Base-by-base conservation (phyloP, 106 monocot genomes). In the Narthecium ossifragum region DNA sequence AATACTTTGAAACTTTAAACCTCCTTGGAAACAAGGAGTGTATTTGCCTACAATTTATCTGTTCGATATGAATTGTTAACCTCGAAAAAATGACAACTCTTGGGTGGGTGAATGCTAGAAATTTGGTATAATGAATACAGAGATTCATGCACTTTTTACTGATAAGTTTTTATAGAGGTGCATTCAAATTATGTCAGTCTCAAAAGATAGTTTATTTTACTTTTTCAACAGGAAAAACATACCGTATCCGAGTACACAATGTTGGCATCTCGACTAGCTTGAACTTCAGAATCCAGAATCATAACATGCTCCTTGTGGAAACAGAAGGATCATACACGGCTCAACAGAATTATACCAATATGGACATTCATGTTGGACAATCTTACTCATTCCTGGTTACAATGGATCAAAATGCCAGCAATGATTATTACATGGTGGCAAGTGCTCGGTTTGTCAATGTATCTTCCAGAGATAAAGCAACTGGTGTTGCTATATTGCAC, bases 351-450 rank as follows among this genome's bases (percentile, higher is more conserved):
- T 98, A 84, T 51, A 68, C 90, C 28, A 84, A 78, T 72, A 76
- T 98, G 90, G 96, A 98, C 71, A 90, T 98, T 53, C 90, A 98
- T 71, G 90, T 90, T 39, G 90, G 96, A 4, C 96, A 90, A 57
- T 98, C 96, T 34, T 98, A 81, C 61, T 98, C 96, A 4, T 98
- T 98, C 66, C 65, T 98, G 39, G 84, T 98, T 37, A 98, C 84
- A 36, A 90, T 90, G 90, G 96, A 98, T 71, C 96, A 98, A 67
- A 87, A 81, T 62, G 90, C 84, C 24, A 78, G 57, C 61, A 86
- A 51, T 61, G 86, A 98, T 51, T 98, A 87, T 60, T 98, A 98
- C 64, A 61, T 98, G 2, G 96, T 98, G 8, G 90, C 96, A 50
- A 98, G 83, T 67, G 74, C 83, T 66, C 63, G 96, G 8, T 90